Conservation (phyloP, 1,284 basidiomycete genomes). For the Apiotrichum laibachii region DNA sequence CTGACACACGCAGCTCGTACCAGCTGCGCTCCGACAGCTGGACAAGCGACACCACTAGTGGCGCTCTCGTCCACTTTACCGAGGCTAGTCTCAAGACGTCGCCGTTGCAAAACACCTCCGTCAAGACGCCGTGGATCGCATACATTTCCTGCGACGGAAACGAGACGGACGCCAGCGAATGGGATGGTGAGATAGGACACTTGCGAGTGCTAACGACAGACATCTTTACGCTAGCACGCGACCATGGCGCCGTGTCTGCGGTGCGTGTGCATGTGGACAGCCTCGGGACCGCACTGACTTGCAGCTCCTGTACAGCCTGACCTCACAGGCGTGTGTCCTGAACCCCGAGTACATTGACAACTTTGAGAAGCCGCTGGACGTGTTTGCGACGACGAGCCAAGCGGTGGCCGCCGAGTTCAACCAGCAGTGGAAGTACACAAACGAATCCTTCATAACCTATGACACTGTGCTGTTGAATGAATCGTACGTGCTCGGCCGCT, state of each 20-base stretch:
- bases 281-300: constrained; percentile 5
- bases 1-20: constrained; percentile 35
- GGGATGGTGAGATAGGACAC: constrained; percentile 40
- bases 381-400: constrained; percentile 57
- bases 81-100: constrained; percentile 50
- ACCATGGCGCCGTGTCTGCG: constrained; percentile 73
- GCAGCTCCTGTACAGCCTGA: constrained; percentile 71
- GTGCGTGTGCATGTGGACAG: constrained; percentile 51
- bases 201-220: constrained; percentile 51
- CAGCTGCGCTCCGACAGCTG: constrained; percentile 40
- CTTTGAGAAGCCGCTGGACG: constrained; percentile 72
- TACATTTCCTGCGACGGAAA: constrained; percentile 77
- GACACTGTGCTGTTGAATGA: constrained; percentile 53
- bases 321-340: constrained; percentile 68
- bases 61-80: constrained; percentile 73
- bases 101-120: constrained; percentile 52
- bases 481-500: constrained; percentile 46
- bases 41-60: constrained; percentile 54
- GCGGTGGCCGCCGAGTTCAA: constrained; percentile 58
- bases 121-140: constrained; percentile 78
- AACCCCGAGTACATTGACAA: constrained; percentile 65
- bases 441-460: constrained; percentile 57
- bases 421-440: constrained; percentile 58
- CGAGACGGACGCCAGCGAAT: constrained; percentile 58
- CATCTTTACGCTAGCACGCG: constrained; percentile 73